A percentile compares a stretch with the other conserved stretches of the same genome.
Conservation (phyloP, 495 filamentous ascomycete species). For the Filosporella fistucella region DNA sequence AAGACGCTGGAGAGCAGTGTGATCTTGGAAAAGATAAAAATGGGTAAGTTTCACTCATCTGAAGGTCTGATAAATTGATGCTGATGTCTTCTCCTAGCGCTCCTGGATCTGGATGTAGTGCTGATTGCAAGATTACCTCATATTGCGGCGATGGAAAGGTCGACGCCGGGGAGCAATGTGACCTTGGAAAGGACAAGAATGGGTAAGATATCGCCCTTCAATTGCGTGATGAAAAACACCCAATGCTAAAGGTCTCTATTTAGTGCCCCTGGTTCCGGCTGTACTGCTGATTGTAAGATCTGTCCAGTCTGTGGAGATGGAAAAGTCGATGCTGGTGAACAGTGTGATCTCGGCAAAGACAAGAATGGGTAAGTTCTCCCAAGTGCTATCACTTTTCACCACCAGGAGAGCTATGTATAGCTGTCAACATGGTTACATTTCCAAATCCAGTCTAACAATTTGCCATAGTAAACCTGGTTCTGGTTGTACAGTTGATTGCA, state of each 20-base stretch:
- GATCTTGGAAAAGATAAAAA: neutral
- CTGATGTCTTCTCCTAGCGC: too few relatives aligned
- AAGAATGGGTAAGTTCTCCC: constrained; percentile 1
- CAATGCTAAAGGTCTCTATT: too few relatives aligned
- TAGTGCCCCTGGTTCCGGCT: neutral
- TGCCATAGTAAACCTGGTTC: constrained; percentile 2
- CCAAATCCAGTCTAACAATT: neutral
- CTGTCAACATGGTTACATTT: neutral
- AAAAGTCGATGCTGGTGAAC: constrained; percentile 1
- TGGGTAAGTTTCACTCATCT: too few relatives aligned
- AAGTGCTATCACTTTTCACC: neutral
- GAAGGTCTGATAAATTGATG: too few relatives aligned
- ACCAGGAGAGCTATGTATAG: neutral
- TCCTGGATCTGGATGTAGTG: neutral
- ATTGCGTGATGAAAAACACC: too few relatives aligned
- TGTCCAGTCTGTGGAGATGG: neutral
- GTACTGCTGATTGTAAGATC: neutral
- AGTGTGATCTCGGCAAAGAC: constrained; percentile 2
- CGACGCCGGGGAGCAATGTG: constrained; percentile 6
- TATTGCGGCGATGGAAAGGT: constrained; percentile 1
- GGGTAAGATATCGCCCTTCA: too few relatives aligned
- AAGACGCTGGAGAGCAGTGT: constrained; percentile 1
- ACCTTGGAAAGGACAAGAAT: constrained; percentile 2
- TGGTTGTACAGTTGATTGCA: constrained; percentile 3
- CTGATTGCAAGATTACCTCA: neutral